These are phyloP conservation scores for Scenedesmus sp. DNA, from an alignment of 163 green algal genomes.

Conservation along the genomic window DNA sequence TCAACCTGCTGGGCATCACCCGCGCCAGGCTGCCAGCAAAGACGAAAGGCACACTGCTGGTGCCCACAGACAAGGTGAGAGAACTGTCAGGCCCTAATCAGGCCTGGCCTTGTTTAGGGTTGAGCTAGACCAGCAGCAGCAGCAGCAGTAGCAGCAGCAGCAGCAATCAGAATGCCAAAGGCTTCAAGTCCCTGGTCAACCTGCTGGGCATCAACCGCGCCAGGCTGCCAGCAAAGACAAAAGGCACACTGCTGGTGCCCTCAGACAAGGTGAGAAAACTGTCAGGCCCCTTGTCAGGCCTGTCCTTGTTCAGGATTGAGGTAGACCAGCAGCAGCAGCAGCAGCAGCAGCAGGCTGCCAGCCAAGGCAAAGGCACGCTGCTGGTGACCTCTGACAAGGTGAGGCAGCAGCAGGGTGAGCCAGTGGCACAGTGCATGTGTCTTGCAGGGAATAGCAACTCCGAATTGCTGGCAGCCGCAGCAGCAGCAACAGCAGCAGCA, in stretches of 20 bases:
- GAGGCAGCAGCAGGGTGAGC: too few species aligned
- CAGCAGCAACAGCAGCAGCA: too few species aligned
- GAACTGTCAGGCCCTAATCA: background rate
- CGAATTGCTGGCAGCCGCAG: too few species aligned
- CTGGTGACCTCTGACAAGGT: too few species aligned
- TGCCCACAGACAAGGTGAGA: background rate
- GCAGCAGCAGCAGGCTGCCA: background rate
- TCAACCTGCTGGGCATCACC: background rate
- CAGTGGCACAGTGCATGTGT: too few species aligned
- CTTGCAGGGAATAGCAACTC: too few species aligned
- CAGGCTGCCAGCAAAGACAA: background rate
- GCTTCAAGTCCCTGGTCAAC: background rate
- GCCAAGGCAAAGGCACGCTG: too few species aligned
- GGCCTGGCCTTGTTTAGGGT: background rate
- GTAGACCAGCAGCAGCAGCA: too few species aligned
- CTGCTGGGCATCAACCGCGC: background rate
- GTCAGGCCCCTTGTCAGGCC: background rate
- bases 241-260: background rate
- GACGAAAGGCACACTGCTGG: background rate
- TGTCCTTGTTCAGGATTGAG: too few species aligned
- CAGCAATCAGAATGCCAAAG: background rate
- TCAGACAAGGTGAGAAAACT: background rate
- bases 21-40: background rate
- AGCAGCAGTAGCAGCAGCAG: conserved; percentile 49
- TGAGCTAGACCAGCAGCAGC: background rate